These are phyloP conservation scores for Physaria fendleri DNA, from an alignment of 345 rosid species.

Conservation along the genomic window DNA sequence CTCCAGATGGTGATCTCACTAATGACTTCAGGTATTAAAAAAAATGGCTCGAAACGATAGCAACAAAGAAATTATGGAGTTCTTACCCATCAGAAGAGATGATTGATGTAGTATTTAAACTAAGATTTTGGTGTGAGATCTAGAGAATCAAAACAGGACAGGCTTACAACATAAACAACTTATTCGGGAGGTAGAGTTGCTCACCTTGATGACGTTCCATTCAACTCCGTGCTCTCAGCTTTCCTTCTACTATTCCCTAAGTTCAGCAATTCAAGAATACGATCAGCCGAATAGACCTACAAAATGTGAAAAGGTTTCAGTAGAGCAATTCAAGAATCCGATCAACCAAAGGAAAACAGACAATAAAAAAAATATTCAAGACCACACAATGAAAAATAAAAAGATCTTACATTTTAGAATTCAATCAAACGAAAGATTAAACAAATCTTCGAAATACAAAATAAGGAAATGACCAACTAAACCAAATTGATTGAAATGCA, in stretches of 20 bases:
- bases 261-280: constrained; percentile 85
- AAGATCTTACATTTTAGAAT: no score
- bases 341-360: constrained; percentile 80
- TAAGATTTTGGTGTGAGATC: background rate
- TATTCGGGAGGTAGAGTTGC: constrained; percentile 3
- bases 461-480: no score
- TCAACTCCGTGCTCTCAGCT: constrained; percentile 92
- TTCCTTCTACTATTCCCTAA: constrained; percentile 88
- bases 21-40: background rate
- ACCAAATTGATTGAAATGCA: no score
- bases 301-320: background rate
- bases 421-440: no score
- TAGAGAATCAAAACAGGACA: background rate
- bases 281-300: constrained; percentile 84
- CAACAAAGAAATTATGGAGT: background rate
- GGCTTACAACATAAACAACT: background rate
- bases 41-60: background rate
- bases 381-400: no score
- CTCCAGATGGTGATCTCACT: constrained; percentile 16
- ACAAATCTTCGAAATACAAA: no score
- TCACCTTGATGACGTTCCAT: constrained; percentile 85
- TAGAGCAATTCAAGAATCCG: constrained; percentile 89
- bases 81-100: constrained; percentile 84
- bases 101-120: no score
- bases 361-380: no score